A percentile compares a stretch with the other conserved stretches of the same genome.
phyloP scores from a whole-genome alignment of 176 grass and related monocot species.

The Elaeis guineensis region DNA sequence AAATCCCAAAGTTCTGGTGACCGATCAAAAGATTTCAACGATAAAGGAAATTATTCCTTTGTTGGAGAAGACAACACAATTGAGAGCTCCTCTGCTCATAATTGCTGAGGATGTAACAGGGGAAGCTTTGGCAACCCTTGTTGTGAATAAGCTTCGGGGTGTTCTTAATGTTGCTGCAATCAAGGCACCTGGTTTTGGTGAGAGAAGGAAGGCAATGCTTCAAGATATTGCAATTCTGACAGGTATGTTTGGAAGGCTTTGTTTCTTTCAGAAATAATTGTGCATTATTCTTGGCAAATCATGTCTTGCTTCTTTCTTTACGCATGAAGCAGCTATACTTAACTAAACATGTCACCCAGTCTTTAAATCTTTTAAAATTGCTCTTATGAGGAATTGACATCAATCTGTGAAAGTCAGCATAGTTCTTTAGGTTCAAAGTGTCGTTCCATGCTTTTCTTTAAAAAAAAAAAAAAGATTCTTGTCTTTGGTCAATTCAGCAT shows the following conservation, averaged over 20 bases:
- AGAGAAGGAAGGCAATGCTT: conserved; percentile 53
- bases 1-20: conserved; percentile 65
- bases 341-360: too few relatives aligned
- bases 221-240: conserved; percentile 71
- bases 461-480: too few relatives aligned
- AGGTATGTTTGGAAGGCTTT: conserved; percentile 17
- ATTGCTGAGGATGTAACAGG: conserved; percentile 61
- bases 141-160: conserved; percentile 66
- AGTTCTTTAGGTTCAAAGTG: too few relatives aligned
- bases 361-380: too few relatives aligned
- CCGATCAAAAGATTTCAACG: conserved; percentile 63
- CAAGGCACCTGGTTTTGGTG: conserved; percentile 71
- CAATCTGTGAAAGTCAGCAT: too few relatives aligned
- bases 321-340: too few relatives aligned
- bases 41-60: conserved; percentile 70
- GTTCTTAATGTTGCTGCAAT: conserved; percentile 62
- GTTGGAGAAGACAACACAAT: conserved; percentile 52
- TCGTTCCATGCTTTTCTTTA: too few relatives aligned
- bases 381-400: too few relatives aligned
- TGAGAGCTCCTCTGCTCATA: conserved; percentile 53
- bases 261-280: background rate
- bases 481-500: too few relatives aligned
- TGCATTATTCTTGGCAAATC: too few relatives aligned
- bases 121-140: conserved; percentile 63
- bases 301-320: too few relatives aligned